Conservation (phyloP, 2,329 filamentous ascomycete genomes). For the Cryphonectria japonica region DNA sequence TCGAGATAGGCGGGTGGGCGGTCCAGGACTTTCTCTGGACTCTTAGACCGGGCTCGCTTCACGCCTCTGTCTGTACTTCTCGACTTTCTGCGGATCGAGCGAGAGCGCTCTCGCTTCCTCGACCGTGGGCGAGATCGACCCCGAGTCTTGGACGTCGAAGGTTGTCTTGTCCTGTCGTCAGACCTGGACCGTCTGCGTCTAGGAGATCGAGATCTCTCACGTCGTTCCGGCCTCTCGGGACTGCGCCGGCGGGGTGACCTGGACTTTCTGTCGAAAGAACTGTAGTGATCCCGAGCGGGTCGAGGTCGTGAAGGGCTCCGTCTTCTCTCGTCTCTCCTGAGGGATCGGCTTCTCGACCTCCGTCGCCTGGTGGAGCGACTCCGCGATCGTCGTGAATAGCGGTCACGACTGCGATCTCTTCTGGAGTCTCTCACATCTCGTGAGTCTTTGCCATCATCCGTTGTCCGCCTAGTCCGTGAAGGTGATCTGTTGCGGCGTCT, state of each 20-base stretch:
- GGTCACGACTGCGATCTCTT: conserved; percentile 35
- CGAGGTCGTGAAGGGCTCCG: conserved; percentile 35
- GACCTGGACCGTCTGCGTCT: conserved; percentile 27
- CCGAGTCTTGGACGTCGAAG: conserved; percentile 23
- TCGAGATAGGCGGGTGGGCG: conserved; percentile 43
- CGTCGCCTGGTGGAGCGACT: conserved; percentile 37
- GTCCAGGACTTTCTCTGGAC: conserved; percentile 36
- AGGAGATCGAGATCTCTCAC: conserved; percentile 21
- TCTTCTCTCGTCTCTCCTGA: conserved; percentile 35
- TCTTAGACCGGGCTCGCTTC: conserved; percentile 50
- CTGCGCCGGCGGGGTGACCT: conserved; percentile 26
- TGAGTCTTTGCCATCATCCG: conserved; percentile 18
- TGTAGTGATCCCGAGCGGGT: conserved; percentile 31
- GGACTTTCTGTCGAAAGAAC: conserved; percentile 29
- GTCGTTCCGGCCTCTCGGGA: conserved; percentile 23
- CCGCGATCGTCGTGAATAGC: conserved; percentile 31
- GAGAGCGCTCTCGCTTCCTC: conserved; percentile 27
- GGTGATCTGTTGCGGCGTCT: conserved; percentile 23
- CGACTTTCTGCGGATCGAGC: conserved; percentile 23
- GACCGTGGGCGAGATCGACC: conserved; percentile 22
- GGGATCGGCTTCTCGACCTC: conserved; percentile 35
- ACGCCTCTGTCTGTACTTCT: conserved; percentile 40
- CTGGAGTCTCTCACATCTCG: conserved; percentile 36
- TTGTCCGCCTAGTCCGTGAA: conserved; percentile 16
- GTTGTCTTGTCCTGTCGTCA: conserved; percentile 15